Conservation (phyloP, 768 basidiomycete genomes). For the Gautieria morchelliformis region DNA sequence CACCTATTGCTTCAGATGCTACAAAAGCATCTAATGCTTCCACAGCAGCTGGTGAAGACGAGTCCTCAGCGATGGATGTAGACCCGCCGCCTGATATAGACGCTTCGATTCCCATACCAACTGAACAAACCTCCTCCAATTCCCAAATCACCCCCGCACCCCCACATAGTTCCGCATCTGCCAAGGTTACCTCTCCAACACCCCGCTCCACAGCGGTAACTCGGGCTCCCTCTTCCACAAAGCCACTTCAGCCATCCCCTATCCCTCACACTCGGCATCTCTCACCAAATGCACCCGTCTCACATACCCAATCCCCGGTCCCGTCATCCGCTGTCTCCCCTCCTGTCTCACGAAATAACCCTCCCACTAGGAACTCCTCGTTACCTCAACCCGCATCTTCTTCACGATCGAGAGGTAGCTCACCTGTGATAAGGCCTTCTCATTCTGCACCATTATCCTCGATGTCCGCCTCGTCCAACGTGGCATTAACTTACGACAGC, state of each 20-base stretch:
- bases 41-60: neutral
- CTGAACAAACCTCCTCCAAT: no score
- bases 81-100: neutral
- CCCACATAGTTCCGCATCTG: no score
- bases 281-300: constrained; percentile 9
- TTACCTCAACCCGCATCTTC: constrained; percentile 15
- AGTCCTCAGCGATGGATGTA: neutral
- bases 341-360: constrained; percentile 1
- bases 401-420: constrained; percentile 12
- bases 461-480: neutral
- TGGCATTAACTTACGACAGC: constrained; percentile 45
- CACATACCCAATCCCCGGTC: constrained; percentile 4
- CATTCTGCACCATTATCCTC: neutral
- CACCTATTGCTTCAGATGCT: no score
- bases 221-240: neutral
- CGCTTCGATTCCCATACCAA: neutral
- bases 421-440: neutral
- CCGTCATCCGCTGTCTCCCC: constrained; percentile 7
- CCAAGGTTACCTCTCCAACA: no score
- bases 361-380: neutral
- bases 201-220: neutral
- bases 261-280: neutral
- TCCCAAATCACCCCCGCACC: no score
- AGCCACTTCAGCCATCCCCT: neutral
- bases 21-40: no score